A percentile compares a stretch with the other conserved stretches of the same genome.
Evolutionary conservation across 306 rosid genomes (phyloP).

Genomic region (Psophocarpus tetragonolobus): DNA sequence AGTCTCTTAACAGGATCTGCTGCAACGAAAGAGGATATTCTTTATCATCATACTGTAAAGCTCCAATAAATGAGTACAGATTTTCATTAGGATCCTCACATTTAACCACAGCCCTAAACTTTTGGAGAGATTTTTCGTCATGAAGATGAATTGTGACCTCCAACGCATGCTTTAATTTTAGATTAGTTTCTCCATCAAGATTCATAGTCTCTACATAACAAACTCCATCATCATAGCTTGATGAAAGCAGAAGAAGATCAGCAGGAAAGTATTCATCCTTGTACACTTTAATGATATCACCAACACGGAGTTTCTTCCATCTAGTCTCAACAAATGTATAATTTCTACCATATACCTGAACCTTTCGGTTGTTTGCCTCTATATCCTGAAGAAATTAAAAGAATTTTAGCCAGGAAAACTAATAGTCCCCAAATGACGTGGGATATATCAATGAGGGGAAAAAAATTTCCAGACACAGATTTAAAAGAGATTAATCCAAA

Average conservation of each 20-base stretch:
- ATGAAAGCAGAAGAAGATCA: conserved; percentile 79
- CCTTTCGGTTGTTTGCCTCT: conserved; percentile 79
- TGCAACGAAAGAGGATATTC: conserved; percentile 68
- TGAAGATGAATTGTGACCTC: conserved; percentile 58
- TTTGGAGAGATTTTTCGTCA: conserved; percentile 53
- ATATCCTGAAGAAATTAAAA: conserved; percentile 59
- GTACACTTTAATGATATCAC: conserved; percentile 73
- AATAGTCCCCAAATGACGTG: neutral
- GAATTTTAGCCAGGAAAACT: conserved; percentile 29
- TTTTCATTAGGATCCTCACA: conserved; percentile 94
- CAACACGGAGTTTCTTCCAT: conserved; percentile 86
- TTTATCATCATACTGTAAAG: conserved; percentile 44
- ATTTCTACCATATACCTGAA: conserved; percentile 48
- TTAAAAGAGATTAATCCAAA: conserved; percentile 3
- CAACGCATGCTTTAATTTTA: conserved; percentile 77
- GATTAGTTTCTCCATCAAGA: conserved; percentile 95
- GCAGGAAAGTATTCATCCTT: conserved; percentile 91
- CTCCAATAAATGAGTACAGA: conserved; percentile 83
- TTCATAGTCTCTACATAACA: conserved; percentile 94
- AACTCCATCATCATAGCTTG: conserved; percentile 76
- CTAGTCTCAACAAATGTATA: conserved; percentile 60
- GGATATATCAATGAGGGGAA: neutral
- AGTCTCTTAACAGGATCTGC: conserved; percentile 80
- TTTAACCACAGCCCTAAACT: conserved; percentile 58
- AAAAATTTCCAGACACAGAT: neutral